Base-by-base conservation (phyloP, 805 yeast genomes). In the Ogataea ramenticola region DNA sequence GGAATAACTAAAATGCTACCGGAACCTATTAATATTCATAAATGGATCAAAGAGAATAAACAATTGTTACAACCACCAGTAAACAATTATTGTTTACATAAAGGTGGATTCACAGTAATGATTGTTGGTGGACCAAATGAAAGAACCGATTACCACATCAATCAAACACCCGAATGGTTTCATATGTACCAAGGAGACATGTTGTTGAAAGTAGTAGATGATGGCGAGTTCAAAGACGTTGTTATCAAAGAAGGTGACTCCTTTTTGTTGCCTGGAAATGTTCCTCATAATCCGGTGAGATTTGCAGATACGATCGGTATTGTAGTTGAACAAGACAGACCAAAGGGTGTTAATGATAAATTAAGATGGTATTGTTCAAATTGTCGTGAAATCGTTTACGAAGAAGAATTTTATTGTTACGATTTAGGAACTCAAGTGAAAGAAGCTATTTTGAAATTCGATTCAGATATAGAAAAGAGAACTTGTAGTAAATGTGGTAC, bases 101-200 rank as follows among this genome's bases (percentile, higher is more conserved):
- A 89, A 40, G 96, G 95, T 5, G 96, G 96, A 0, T 86, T 85
- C 60, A 89, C 96, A 0, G 88, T 89, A 32, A 90, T 90, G 96
- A 80, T 89, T 42, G 95, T 90, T 1, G 97, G 97, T 15, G 97
- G 97, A 0, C 97, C 97, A 3, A 90, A 90, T 60, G 95, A 82
- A 56, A 72, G 97, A 46, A 89, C 96, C 0, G 97, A 90, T 60
- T 90, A 87, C 60, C 97, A 90, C 57, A 77, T 90, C 40, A 90
- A 90, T 58, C 95, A 87, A 54, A 90, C 97, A 0, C 96, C 97
- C 0, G 97, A 90, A 57, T 90, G 88, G 77, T 90, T 90, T 61
- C 80, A 83, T 64, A 91, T 85, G 71, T 77, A 83, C 60, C 86
- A 86, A 62, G 97, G 97, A 2, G 69, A 72, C 22, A 89, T 90